These are phyloP conservation scores for Fusarium solani-melongenae DNA, from an alignment of 2,329 filamentous ascomycete species.

Conservation along the genomic window DNA sequence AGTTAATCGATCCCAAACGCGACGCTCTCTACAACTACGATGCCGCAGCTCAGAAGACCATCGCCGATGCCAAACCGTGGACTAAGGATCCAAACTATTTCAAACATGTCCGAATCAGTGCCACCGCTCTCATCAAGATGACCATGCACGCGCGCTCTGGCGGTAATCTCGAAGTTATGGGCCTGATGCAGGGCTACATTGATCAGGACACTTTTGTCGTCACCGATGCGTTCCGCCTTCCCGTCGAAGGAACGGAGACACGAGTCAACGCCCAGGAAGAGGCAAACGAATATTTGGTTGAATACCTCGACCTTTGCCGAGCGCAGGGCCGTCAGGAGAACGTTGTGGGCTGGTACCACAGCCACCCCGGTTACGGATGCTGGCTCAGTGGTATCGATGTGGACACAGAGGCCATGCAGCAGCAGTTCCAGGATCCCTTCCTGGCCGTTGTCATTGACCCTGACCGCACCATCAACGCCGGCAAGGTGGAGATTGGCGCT, in stretches of 20 bases:
- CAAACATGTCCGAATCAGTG: conserved; percentile 92
- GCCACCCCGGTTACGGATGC: conserved; percentile 96
- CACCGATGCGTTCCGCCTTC: conserved; percentile 92
- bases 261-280: conserved; percentile 95
- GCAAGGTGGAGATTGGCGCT: conserved; percentile 96
- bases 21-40: conserved; percentile 94
- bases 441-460: conserved; percentile 96
- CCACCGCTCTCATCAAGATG: conserved; percentile 97
- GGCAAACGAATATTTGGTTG: conserved; percentile 96
- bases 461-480: conserved; percentile 91
- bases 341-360: conserved; percentile 97
- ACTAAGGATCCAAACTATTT: conserved; percentile 84
- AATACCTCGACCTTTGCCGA: conserved; percentile 81
- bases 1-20: conserved; percentile 84
- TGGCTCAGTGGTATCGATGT: conserved; percentile 98
- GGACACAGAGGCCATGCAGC: conserved; percentile 85
- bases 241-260: conserved; percentile 98
- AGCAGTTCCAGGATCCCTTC: conserved; percentile 89
- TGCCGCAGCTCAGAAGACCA: conserved; percentile 72
- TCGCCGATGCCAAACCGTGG: conserved; percentile 79
- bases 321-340: conserved; percentile 87
- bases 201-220: conserved; percentile 87
- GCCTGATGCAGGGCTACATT: conserved; percentile 96
- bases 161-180: conserved; percentile 94
- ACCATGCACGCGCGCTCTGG: conserved; percentile 98